phyloP scores from a whole-genome alignment of 2,329 filamentous ascomycete genomes.

The Epichloe hybrida region DNA sequence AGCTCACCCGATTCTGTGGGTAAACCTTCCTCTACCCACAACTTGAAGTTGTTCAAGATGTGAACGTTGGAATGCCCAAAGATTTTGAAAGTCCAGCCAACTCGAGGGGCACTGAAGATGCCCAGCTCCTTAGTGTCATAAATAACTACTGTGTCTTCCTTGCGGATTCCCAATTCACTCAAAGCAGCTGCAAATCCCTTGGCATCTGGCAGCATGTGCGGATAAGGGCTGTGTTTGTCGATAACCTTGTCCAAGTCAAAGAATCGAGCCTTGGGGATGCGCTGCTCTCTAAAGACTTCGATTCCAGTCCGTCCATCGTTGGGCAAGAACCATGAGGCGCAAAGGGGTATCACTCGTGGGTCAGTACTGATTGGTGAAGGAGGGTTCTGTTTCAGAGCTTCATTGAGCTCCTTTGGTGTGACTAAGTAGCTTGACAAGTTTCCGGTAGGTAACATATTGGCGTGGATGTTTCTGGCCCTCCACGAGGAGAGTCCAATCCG shows the following conservation, averaged over 20 bases:
- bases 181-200: constrained; percentile 77
- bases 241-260: constrained; percentile 92
- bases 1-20: constrained; percentile 71
- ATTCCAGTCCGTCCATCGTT: constrained; percentile 77
- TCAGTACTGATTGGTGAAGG: constrained; percentile 67
- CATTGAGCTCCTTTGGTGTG: constrained; percentile 66
- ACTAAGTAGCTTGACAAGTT: constrained; percentile 72
- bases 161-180: constrained; percentile 73
- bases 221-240: constrained; percentile 77
- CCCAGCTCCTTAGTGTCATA: constrained; percentile 87
- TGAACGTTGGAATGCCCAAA: constrained; percentile 87
- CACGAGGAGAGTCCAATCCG: constrained; percentile 27
- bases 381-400: constrained; percentile 71
- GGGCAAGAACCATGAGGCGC: constrained; percentile 91
- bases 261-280: constrained; percentile 83
- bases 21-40: constrained; percentile 78
- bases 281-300: constrained; percentile 65
- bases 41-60: constrained; percentile 85
- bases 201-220: constrained; percentile 85
- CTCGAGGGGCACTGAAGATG: constrained; percentile 85
- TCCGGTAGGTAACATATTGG: constrained; percentile 16
- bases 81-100: constrained; percentile 82
- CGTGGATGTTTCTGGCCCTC: constrained; percentile 18
- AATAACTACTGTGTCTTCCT: constrained; percentile 82
- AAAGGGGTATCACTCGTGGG: constrained; percentile 75